Evolutionary conservation across 257 asterid genomes (phyloP), one percentile per base, ranked within the genome.

Genomic region (Scutellaria barbata): DNA sequence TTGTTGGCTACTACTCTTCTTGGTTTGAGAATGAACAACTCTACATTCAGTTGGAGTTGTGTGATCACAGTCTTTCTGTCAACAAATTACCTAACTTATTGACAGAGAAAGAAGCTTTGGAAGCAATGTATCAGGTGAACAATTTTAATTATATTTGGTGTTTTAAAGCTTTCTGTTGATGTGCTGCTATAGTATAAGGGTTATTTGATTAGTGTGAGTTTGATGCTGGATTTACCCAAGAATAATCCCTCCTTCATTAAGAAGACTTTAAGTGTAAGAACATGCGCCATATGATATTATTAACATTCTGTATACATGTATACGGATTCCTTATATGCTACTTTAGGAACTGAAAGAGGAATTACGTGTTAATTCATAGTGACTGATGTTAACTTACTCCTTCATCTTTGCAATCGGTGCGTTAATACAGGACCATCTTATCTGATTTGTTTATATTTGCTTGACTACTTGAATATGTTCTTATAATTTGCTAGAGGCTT

Each of bases 21-120:
- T 94, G 98, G 98, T 94, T 94, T 79, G 98, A 94, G 62, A 83
- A 89, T 55, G 92, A 89, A 77, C 88, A 89, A 54, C 90, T 94
- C 46, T 89, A 89, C 73, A 94, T 94, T 80, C 98, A 91, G 76
- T 69, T 94, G 91, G 98, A 94, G 88, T 85, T 94, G 72, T 90
- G 98, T 75, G 96, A 94, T 79, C 90, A 69, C 78, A 87, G 96
- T 80, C 88, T 94, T 37, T 89, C 96, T 56, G 68, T 74, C 71
- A 76, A 63, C 50, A 82, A 56, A 45, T 76, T 61, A 56, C 53
- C 81, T 64, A 85, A 80, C 68, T 68, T 80, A 75, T 89, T 74
- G 65, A 80, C 89, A 0, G 97, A 89, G 75, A 79, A 72, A 39
- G 92, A 89, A 79, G 86, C 85, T 68, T 73, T 94, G 76, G 87